Evolutionary conservation across 2,329 filamentous ascomycete species (phyloP).

Genomic region (Alternaria tenuissima): DNA sequence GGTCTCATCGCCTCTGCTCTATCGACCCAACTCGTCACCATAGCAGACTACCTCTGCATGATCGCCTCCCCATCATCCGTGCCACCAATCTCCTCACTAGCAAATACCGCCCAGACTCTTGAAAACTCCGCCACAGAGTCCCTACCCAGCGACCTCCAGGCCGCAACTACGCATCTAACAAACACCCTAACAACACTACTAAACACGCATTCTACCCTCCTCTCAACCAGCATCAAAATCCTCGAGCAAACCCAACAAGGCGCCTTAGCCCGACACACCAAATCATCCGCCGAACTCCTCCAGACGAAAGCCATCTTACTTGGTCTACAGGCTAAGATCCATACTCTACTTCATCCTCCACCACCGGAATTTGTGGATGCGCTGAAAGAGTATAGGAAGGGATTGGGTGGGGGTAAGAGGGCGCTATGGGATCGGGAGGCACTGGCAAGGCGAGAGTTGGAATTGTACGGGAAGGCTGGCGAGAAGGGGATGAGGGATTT

Average conservation of each 20-base stretch:
- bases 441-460: constrained; percentile 45
- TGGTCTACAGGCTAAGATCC: constrained; percentile 51
- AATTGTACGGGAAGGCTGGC: constrained; percentile 47
- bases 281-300: constrained; percentile 55
- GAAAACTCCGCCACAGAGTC: constrained; percentile 18
- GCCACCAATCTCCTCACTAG: constrained; percentile 20
- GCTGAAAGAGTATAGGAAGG: constrained; percentile 43
- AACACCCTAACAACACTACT: constrained; percentile 47
- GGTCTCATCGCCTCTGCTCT: constrained; percentile 44
- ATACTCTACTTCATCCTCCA: constrained; percentile 38
- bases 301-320: constrained; percentile 53
- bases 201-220: constrained; percentile 46
- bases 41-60: constrained; percentile 43
- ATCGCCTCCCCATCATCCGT: constrained; percentile 39
- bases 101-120: constrained; percentile 17
- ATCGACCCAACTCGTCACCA: constrained; percentile 43
- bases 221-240: constrained; percentile 52
- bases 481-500: constrained; percentile 51
- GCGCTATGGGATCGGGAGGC: constrained; percentile 43
- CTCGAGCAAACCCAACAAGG: constrained; percentile 60
- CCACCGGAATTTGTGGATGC: constrained; percentile 38
- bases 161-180: constrained; percentile 43
- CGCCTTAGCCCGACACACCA: constrained; percentile 51
- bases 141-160: constrained; percentile 37
- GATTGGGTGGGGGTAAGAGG: constrained; percentile 40